phyloP scores from a whole-genome alignment of 306 rosid species.

The Begonia peltatifolia region DNA sequence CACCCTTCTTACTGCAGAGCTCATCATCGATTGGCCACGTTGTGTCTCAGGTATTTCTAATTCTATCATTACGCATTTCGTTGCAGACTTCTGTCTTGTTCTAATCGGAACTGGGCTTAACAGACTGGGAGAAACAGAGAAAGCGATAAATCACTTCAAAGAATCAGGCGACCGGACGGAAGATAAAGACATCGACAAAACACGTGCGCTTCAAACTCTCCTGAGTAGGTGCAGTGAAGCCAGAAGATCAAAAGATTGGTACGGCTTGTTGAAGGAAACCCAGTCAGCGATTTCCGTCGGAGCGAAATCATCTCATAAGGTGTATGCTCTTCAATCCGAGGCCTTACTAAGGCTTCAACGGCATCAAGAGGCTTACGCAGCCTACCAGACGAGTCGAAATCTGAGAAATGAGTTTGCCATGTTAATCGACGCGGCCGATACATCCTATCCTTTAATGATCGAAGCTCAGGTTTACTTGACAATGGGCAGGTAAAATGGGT shows the following conservation, averaged over 20 bases:
- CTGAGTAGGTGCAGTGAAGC: slow-evolving; percentile 45
- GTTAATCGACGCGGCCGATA: slow-evolving; percentile 31
- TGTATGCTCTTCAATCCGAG: slow-evolving; percentile 79
- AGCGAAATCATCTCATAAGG: slow-evolving; percentile 66
- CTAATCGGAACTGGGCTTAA: not conserved
- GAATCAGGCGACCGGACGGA: slow-evolving; percentile 27
- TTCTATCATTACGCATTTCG: too few relatives aligned
- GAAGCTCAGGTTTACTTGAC: slow-evolving; percentile 60
- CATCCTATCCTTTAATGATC: slow-evolving; percentile 43
- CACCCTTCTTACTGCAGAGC: slow-evolving; percentile 79
- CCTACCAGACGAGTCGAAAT: slow-evolving; percentile 47
- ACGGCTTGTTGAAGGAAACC: slow-evolving; percentile 51
- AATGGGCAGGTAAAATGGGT: slow-evolving; percentile 35
- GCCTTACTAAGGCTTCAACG: slow-evolving; percentile 60
- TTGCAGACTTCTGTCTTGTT: too few relatives aligned
- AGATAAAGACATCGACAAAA: slow-evolving; percentile 24
- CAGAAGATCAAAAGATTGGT: slow-evolving; percentile 52
- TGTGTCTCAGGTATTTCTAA: slow-evolving; percentile 55
- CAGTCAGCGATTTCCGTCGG: slow-evolving; percentile 51
- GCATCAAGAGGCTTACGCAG: slow-evolving; percentile 59
- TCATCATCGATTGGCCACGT: slow-evolving; percentile 70
- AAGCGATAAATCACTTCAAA: slow-evolving; percentile 42
- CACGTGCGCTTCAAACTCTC: slow-evolving; percentile 43
- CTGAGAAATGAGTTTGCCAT: slow-evolving; percentile 34
- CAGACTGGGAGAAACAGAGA: slow-evolving; percentile 78